Evolutionary conservation across 2,329 filamentous ascomycete species (phyloP), one percentile per base, ranked within the genome.

Genomic region (Aspergillus fijiensis): DNA sequence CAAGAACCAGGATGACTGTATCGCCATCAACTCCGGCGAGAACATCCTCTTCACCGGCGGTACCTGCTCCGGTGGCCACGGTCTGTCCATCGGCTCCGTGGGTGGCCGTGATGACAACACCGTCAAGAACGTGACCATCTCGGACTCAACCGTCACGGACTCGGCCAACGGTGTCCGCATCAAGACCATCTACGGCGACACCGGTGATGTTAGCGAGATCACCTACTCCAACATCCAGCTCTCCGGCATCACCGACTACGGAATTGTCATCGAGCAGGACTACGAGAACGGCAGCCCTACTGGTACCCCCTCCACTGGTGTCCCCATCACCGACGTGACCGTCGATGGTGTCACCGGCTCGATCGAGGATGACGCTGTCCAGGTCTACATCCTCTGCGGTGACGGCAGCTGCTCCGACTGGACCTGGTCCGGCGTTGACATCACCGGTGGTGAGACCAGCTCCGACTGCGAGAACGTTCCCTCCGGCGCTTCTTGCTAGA

Each of bases 1-100:
- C 58, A 77, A 82, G 69, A 86, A 86, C 74, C 84, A 86, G 72
- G 84, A 87, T 60, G 84, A 86, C 67, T 87, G 84, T 67, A 72
- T 86, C 12, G 84, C 84, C 42, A 74, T 86, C 66, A 86, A 86
- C 75, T 84, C 81, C 2, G 84, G 84, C 58, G 80, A 75, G 69
- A 70, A 70, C 55, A 72, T 73, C 56, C 45, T 64, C 4, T 72
- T 73, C 64, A 70, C 64, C 11, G 68, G 69, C 14, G 70, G 69
- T 42, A 64, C 68, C 52, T 72, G 71, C 65, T 71, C 68, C 58
- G 70, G 71, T 29, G 71, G 71, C 31, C 83, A 85, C 69, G 85
- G 84, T 54, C 74, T 88, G 19, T 83, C 81, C 58, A 85, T 88
- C 65, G 84, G 84, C 51, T 84, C 82, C 6, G 82, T 87, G 16